Evolutionary conservation across 768 basidiomycete genomes (phyloP), one percentile per base, ranked within the genome.

Genomic region (Boletus rubropictus): DNA sequence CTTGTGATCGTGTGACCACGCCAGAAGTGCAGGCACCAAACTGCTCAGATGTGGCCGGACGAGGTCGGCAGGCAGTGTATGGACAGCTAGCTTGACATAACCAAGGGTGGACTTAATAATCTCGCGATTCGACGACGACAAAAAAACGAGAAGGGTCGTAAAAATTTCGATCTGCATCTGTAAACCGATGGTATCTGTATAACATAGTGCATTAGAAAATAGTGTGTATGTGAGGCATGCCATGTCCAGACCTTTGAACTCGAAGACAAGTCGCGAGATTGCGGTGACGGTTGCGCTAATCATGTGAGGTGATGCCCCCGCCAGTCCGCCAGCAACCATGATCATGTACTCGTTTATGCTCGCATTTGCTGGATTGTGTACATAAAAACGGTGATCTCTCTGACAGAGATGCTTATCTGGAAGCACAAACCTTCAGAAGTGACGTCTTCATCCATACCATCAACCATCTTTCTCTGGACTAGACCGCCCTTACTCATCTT

Each of bases 101-200:
- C 96, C 96, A 22, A 99, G 79, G 4, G 89, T 81, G 11, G 95
- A 96, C 64, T 97, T 98, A 64, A 98, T 89, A 50, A 98, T 97
- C 69, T 99, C 96, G 40, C 96, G 87, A 68, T 97, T 98, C 32
- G 86, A 82, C 18, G 93, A 96, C 15, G 87, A 83, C 32, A 98
- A 73, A 73, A 98, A 97, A 34, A 97, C 86, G 33, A 89, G 74
- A 22, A 95, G 70, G 0, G 96, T 98, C 4, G 81, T 76, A 46
- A 96, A 72, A 24, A 98, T 81, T 57, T 99, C 93, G 35, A 74
- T 77, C 46, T 84, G 84, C 79, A 92, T 90, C 20, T 74, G 72
- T 4, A 73, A 48, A 11, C 85, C 80, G 22, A 94, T 79, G 1
- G 73, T 60, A 43, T 90, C 91, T 92, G 48, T 3, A 42, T 24